These are phyloP conservation scores for Solanum boliviense DNA, from an alignment of 257 asterid species.

Conservation along the genomic window DNA sequence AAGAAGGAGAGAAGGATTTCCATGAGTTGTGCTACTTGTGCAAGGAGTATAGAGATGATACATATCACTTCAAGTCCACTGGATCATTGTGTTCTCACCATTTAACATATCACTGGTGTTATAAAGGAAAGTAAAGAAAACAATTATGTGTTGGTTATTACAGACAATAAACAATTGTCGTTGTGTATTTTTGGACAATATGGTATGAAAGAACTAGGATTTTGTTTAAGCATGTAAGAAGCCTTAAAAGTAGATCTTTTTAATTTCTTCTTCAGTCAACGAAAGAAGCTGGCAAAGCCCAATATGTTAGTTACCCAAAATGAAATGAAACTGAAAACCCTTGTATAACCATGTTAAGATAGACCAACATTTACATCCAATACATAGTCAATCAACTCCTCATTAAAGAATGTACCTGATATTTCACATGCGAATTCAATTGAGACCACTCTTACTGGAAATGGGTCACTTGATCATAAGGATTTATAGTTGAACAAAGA, in stretches of 20 bases:
- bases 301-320: background rate
- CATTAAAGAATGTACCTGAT: background rate
- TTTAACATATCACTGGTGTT: background rate
- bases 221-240: background rate
- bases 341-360: background rate
- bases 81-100: background rate
- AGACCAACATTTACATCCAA: background rate
- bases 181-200: background rate
- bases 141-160: background rate
- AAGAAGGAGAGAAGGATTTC: background rate
- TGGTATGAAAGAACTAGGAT: background rate
- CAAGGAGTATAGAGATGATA: background rate
- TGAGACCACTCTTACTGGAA: background rate
- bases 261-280: background rate
- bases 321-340: background rate
- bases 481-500: background rate
- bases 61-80: background rate
- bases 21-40: background rate
- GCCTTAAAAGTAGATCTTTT: background rate
- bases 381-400: background rate
- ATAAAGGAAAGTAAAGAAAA: background rate
- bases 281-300: background rate
- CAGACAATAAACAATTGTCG: background rate
- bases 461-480: background rate
- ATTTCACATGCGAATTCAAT: background rate